Percentiles rank a stretch among this genome's conserved stretches.
phyloP scores from a whole-genome alignment of 352 stramenopile species.

The Globisporangium middletonii region DNA sequence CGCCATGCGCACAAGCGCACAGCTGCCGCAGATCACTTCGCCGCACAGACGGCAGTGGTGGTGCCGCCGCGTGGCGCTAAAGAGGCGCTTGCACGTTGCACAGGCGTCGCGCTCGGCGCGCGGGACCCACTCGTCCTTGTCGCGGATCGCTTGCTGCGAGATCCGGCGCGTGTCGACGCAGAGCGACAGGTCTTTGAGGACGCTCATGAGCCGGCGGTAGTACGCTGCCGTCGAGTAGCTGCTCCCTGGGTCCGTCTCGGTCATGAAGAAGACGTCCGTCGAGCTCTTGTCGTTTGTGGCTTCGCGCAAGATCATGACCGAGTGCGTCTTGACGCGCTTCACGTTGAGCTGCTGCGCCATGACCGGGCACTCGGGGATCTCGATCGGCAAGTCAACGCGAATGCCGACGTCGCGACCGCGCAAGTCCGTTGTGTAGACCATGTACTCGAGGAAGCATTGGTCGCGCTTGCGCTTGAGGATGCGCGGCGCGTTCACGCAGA shows the following conservation, averaged over 20 bases:
- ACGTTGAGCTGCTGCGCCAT: slow-evolving; percentile 44
- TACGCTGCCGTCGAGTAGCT: slow-evolving; percentile 17
- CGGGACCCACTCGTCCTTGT: slow-evolving; percentile 46
- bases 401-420: slow-evolving; percentile 55
- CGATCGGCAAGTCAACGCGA: slow-evolving; percentile 58
- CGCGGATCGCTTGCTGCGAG: slow-evolving; percentile 40
- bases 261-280: slow-evolving; percentile 56
- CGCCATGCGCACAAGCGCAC: slow-evolving; percentile 45
- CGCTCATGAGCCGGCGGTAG: slow-evolving; percentile 46
- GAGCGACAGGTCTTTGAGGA: slow-evolving; percentile 47
- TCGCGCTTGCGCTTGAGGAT: slow-evolving; percentile 60
- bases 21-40: slow-evolving; percentile 71
- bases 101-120: slow-evolving; percentile 41
- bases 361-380: slow-evolving; percentile 52
- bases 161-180: slow-evolving; percentile 62
- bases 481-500: slow-evolving; percentile 44
- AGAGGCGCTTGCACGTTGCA: slow-evolving; percentile 51
- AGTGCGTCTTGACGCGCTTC: slow-evolving; percentile 42
- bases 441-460: slow-evolving; percentile 73
- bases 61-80: slow-evolving; percentile 48
- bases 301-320: slow-evolving; percentile 43
- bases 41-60: slow-evolving; percentile 77
- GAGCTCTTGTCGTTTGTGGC: slow-evolving; percentile 27
- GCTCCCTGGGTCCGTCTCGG: slow-evolving; percentile 35
- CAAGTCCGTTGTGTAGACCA: slow-evolving; percentile 58